These are phyloP conservation scores for Tolypocladium sp. DNA, from an alignment of 2,329 filamentous ascomycete genomes.

Conservation along the genomic window DNA sequence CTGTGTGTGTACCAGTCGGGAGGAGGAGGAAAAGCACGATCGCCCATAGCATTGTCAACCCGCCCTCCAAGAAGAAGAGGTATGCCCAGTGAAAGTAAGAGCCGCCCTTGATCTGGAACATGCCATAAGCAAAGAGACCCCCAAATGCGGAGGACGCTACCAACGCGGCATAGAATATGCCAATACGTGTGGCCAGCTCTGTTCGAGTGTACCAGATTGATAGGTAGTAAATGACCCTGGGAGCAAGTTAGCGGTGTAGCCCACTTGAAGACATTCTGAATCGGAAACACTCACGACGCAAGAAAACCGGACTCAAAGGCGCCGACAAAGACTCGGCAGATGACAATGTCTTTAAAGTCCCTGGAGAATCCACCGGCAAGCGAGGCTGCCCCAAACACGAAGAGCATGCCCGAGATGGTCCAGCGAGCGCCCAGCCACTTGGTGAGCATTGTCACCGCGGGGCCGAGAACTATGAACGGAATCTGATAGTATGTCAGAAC, in stretches of 20 bases:
- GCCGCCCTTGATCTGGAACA: not conserved
- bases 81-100: too few species aligned
- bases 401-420: not conserved
- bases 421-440: conserved; percentile 1
- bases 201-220: conserved; percentile 4
- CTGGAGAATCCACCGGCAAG: not conserved
- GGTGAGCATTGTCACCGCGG: conserved; percentile 1
- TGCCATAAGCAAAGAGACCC: not conserved
- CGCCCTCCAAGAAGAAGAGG: too few species aligned
- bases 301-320: conserved; percentile 4
- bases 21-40: too few species aligned
- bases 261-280: too few species aligned
- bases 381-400: not conserved
- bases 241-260: too few species aligned
- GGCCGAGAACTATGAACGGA: conserved; percentile 3
- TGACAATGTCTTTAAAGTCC: not conserved
- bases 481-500: conserved; percentile 4
- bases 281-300: conserved; percentile 1
- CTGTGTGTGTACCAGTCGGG: too few species aligned
- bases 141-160: conserved; percentile 2
- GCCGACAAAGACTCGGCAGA: conserved; percentile 1
- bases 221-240: conserved; percentile 4
- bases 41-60: too few species aligned
- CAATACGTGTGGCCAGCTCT: conserved; percentile 3
- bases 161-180: conserved; percentile 4